Evolutionary conservation across 1,139 yeast genomes (phyloP).

Genomic region (Suhomyces chickasaworum): DNA sequence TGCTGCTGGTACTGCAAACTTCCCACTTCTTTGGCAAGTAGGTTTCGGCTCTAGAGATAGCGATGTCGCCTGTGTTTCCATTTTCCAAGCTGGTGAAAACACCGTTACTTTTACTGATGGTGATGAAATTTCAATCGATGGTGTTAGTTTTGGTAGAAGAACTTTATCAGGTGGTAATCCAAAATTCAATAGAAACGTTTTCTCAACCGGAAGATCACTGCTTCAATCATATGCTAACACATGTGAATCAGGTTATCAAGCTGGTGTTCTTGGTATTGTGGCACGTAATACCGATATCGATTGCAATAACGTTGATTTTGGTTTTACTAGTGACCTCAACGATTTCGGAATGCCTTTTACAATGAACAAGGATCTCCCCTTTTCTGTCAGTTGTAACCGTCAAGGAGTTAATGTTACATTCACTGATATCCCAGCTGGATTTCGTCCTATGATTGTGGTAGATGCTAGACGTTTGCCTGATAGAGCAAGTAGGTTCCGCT

Average conservation of each 20-base stretch:
- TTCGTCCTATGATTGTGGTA: not conserved
- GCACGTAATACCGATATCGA: constrained; percentile 20
- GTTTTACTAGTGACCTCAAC: constrained; percentile 27
- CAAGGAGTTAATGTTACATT: constrained; percentile 18
- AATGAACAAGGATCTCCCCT: constrained; percentile 2
- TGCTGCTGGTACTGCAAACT: not conserved
- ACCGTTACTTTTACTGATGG: not conserved
- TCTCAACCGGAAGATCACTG: not conserved
- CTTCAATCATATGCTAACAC: too few species aligned
- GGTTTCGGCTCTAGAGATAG: not conserved
- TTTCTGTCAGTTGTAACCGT: constrained; percentile 8
- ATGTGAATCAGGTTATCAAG: not conserved
- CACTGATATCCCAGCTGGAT: constrained; percentile 27
- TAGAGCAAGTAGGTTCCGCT: not conserved
- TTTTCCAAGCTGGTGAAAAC: not conserved
- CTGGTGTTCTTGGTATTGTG: constrained; percentile 18
- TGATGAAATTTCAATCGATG: not conserved
- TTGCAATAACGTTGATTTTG: constrained; percentile 25
- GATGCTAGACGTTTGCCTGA: not conserved
- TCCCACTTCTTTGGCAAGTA: not conserved
- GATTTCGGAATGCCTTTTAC: constrained; percentile 27
- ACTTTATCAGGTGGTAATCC: not conserved
- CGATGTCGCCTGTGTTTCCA: not conserved
- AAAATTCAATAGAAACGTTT: not conserved
- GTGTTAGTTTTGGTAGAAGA: not conserved